Evolutionary conservation across 1,284 basidiomycete species (phyloP), one percentile per base, ranked within the genome.

Genomic region (Sanghuangporus baumii): DNA sequence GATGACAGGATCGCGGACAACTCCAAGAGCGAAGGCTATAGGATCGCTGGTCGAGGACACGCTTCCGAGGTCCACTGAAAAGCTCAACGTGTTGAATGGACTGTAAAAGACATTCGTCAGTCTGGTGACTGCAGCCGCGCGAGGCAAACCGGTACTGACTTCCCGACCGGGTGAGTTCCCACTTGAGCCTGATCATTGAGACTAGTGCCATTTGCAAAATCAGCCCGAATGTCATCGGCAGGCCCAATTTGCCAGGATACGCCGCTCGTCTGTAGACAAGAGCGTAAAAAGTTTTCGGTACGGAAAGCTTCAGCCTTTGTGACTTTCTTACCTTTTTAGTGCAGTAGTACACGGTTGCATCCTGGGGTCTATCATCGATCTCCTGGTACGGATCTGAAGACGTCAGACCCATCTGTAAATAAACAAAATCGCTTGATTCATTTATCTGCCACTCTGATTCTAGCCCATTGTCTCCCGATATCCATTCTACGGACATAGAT

Each of bases 331-430:
- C 75, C 34, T 66, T 67, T 16, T 66, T 57, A 5, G 71, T 69
- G 1, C 73, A 73, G 61, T 75, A 74, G 64, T 75, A 77, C 0
- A 74, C 70, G 0, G 71, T 71, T 0, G 71, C 71, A 58, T 80
- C 76, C 52, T 76, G 71, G 8, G 74, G 74, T 6, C 73, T 69
- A 50, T 75, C 74, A 14, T 61, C 63, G n/a, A 65, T 65, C 63
- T 75, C 74, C 5, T 55, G 65, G 61, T 72, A 73, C 6, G 68
- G 58, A 6, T 60, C 37, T 12, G 70, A 72, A 1, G 69, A 54
- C 2, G 65, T 54, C 2, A 74, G 65, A 12, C 68, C 58, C 6
- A 74, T 68, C 23, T 72, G 67, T 59, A 76, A 72, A 55, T 69
- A 73, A 38, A 71, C 66, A 20, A 69, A 65, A 31, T 61, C 14